These are phyloP conservation scores for Botryosphaeria agaves DNA, from an alignment of 2,329 filamentous ascomycete genomes.

Conservation along the genomic window DNA sequence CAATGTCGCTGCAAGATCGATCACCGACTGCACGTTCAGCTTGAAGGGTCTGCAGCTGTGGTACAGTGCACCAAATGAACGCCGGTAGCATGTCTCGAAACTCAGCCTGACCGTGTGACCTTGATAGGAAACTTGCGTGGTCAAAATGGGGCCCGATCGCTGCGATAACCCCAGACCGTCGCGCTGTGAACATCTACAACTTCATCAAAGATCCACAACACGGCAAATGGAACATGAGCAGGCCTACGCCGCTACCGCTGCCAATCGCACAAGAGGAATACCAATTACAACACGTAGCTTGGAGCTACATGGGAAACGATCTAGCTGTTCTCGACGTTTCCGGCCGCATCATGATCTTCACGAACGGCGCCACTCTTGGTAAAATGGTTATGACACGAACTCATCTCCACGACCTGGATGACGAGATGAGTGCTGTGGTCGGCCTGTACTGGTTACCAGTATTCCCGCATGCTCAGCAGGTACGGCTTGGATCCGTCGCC, in stretches of 20 bases:
- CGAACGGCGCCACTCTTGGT: slow-evolving; percentile 56
- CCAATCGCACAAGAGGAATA: slow-evolving; percentile 43
- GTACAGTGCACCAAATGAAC: no score
- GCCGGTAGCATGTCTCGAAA: no score
- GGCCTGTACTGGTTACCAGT: slow-evolving; percentile 67
- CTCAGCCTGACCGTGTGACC: no score
- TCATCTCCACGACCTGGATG: slow-evolving; percentile 49
- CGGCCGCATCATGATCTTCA: slow-evolving; percentile 61
- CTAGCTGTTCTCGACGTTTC: slow-evolving; percentile 67
- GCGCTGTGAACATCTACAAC: slow-evolving; percentile 53
- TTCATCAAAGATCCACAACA: slow-evolving; percentile 50
- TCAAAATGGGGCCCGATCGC: slow-evolving; percentile 77
- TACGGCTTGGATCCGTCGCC: slow-evolving; percentile 3
- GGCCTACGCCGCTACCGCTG: slow-evolving; percentile 50
- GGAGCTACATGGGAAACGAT: slow-evolving; percentile 63
- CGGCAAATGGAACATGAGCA: slow-evolving; percentile 60
- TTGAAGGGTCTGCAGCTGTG: no score
- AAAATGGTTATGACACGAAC: slow-evolving; percentile 44
- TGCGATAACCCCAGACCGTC: slow-evolving; percentile 56
- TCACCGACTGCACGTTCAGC: no score
- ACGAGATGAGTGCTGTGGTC: slow-evolving; percentile 62
- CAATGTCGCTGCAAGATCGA: no score
- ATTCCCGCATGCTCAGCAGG: slow-evolving; percentile 18
- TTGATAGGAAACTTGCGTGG: slow-evolving; percentile 73
- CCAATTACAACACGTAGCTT: slow-evolving; percentile 63